Conservation (phyloP, 2,329 filamentous ascomycete species). For the Pseudocercospora pini-densiflorae region DNA sequence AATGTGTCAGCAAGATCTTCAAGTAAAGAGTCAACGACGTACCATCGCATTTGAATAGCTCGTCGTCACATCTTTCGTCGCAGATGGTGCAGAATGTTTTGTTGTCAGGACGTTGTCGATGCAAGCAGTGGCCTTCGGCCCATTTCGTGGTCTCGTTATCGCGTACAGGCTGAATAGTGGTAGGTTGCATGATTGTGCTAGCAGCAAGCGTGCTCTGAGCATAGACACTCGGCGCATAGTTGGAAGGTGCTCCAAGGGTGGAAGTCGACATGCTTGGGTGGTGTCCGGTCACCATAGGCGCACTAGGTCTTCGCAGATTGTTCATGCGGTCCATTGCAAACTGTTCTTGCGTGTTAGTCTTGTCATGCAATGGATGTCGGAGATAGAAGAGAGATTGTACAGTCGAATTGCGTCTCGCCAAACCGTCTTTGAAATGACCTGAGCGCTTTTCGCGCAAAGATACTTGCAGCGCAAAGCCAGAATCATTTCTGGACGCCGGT, state of each 20-base stretch:
- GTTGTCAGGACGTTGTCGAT: slow-evolving; percentile 64
- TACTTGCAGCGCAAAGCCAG: slow-evolving; percentile 82
- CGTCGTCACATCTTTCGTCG: slow-evolving; percentile 74
- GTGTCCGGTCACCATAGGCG: slow-evolving; percentile 69
- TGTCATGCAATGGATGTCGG: slow-evolving; percentile 33
- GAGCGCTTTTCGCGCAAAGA: slow-evolving; percentile 93
- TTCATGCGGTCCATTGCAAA: slow-evolving; percentile 78
- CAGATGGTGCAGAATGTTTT: slow-evolving; percentile 72
- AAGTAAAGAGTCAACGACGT: slow-evolving; percentile 33
- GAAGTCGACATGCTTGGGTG: slow-evolving; percentile 70
- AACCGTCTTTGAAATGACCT: slow-evolving; percentile 70
- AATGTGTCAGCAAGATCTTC: slow-evolving; percentile 23
- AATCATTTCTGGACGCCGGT: slow-evolving; percentile 86
- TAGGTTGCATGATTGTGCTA: slow-evolving; percentile 84
- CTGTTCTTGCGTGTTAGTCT: slow-evolving; percentile 42
- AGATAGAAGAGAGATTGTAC: slow-evolving; percentile 43
- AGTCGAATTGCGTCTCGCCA: slow-evolving; percentile 87
- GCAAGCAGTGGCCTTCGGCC: slow-evolving; percentile 84
- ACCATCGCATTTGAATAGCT: slow-evolving; percentile 73
- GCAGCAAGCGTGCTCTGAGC: slow-evolving; percentile 84
- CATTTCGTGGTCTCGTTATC: slow-evolving; percentile 81
- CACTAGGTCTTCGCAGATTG: slow-evolving; percentile 65
- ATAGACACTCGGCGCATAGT: slow-evolving; percentile 81
- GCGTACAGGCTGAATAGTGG: slow-evolving; percentile 76
- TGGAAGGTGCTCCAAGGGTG: slow-evolving; percentile 50